phyloP scores from a whole-genome alignment of 208 protist species.

The Plasmodiophora brassicae region DNA sequence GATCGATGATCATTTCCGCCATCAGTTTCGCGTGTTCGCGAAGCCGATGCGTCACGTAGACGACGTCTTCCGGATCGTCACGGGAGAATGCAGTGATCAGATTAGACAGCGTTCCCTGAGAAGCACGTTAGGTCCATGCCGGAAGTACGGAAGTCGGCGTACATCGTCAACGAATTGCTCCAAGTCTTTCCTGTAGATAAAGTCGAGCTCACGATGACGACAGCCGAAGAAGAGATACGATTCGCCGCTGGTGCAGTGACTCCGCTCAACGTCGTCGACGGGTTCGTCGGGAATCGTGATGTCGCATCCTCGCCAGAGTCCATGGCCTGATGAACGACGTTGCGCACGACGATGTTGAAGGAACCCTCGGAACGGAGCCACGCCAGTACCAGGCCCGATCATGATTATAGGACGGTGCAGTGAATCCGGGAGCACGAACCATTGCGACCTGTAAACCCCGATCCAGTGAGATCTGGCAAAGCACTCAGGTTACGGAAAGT shows the following conservation, averaged over 20 bases:
- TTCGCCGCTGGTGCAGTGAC: background rate
- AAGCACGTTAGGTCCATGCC: too few relatives aligned
- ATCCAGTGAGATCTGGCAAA: too few relatives aligned
- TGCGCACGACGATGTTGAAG: background rate
- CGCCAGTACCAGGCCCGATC: background rate
- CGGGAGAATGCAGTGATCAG: constrained; percentile 5
- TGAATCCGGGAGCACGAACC: background rate
- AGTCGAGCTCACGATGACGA: background rate
- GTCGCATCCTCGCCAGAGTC: background rate
- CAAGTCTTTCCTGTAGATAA: background rate
- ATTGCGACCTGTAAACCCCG: too few relatives aligned
- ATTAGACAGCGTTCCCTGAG: background rate
- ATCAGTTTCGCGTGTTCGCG: background rate
- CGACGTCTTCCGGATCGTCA: background rate
- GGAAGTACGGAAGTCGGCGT: too few relatives aligned
- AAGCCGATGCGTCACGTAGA: background rate
- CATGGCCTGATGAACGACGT: background rate
- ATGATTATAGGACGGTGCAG: background rate
- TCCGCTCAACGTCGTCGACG: background rate
- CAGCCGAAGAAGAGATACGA: constrained; percentile 30
- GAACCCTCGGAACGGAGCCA: constrained; percentile 30
- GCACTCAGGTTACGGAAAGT: too few relatives aligned
- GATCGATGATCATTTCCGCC: background rate
- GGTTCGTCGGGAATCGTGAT: background rate
- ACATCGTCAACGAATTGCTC: background rate